Base-by-base conservation (phyloP, 164 flowering plant species). In the Buxus sempervirens region DNA sequence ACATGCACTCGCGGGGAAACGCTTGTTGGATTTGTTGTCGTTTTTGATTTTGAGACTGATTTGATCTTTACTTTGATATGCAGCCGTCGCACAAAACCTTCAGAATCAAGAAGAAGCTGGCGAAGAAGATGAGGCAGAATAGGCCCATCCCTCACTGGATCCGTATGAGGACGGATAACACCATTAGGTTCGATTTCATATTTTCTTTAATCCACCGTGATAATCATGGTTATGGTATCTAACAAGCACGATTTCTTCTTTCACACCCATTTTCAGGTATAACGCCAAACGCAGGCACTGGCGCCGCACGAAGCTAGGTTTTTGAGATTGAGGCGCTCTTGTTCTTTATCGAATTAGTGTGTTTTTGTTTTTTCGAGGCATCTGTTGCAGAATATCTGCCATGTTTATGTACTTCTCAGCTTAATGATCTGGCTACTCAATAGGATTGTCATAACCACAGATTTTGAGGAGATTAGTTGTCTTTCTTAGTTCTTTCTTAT, bases 201-300 rank as follows among this genome's bases (percentile, higher is more conserved):
- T 15, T 63, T 24, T 22, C 56, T 13, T 55, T 57, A 19, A 5
- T 12, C 23, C 49, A 18, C 23, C 58, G 16, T 58, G 27, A 59
- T 71, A 15, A 4, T 4, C 1, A 10, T 45, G 18, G 12, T 45
- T 15, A 45, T 6, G 12, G 51, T 45, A 45, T 45, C 51, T 45
- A 32, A 32, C 7, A 3, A 20, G 5, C 28, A 4, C 27, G 12
- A 19, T 24, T 36, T 24, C 32, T 42, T 16, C 24, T 9, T 26
- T 56, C 7, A 48, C 18, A 48, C 18, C 18, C 56, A 12, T 66
- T 63, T 70, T 20, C 75, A 85, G 89, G 81, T 88, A 85, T 77
- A 88, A 85, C 28, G 88, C 88, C 24, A 88, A 88, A 79, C 86
- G 88, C 73, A 82, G 89, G 82, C 89, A 87, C 83, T 84, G 89